Base-by-base conservation (phyloP, 495 filamentous ascomycete species). In the Penicillium steckii region DNA sequence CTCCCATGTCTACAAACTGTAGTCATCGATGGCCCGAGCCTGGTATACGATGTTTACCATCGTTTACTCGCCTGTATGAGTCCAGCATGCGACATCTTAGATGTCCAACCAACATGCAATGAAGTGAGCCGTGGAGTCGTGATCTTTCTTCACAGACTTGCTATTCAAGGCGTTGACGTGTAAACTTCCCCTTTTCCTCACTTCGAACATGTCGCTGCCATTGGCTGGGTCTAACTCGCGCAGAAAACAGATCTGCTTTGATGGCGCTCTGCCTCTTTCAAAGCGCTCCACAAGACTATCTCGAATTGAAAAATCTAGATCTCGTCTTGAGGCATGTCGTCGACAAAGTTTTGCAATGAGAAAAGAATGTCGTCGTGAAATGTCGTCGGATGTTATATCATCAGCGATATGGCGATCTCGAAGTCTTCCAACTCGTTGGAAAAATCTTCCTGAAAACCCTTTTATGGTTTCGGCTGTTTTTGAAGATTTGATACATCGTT, bases 11-110 rank as follows among this genome's bases (percentile, higher is more conserved):
- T 70, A n/a, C 48, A 56, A 9, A 63, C 59, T 1, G 74, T 88
- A 5, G 82, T 86, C 29, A 81, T 95, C 44, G 90, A 95, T 55
- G 90, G 90, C 0, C 89, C 90, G 0, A 84, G 80, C 10, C 73
- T 95, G 17, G 86, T 88, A 4, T 85, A 91, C 56, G 80, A 89
- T 60, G 70, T 93, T 30, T 82, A 85, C 40, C 66, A 78, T 9
- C 65, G 80, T 10, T 74, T 85, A 24, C 64, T 84, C 4, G 68
- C 61, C 4, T 65, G 65, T 37, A 74, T 65, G 42, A 35, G 65
- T 8, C 43, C 35, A 43, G 41, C 51, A 47, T 27, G 55, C 41
- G 75, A 64, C 71, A 71, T 60, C 41, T 71, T 77, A 60, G 83
- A 83, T 35, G 57, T 73, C 2, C 75, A 80, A 8, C 84, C 87